A percentile compares a stretch with the other conserved stretches of the same genome.
These are phyloP conservation scores for Penicillium subrubescens DNA, from an alignment of 495 filamentous ascomycete species.

Conservation along the genomic window DNA sequence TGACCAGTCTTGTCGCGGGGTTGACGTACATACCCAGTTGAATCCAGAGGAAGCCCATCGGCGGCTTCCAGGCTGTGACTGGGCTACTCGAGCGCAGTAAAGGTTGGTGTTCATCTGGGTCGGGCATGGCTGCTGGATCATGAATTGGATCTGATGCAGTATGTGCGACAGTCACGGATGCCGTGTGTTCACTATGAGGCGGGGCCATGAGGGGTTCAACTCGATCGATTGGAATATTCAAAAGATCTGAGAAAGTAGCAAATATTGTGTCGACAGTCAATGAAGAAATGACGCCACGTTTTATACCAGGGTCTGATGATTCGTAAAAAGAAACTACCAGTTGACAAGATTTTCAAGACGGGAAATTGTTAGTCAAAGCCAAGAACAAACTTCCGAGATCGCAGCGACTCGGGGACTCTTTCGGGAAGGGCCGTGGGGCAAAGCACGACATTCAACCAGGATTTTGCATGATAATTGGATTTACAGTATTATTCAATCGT, in stretches of 20 bases:
- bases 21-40: constrained; percentile 39
- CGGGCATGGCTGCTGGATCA: constrained; percentile 6
- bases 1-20: not conserved
- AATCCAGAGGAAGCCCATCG: constrained; percentile 47
- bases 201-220: not conserved
- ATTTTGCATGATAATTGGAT: constrained; percentile 10
- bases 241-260: not conserved
- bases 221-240: not conserved
- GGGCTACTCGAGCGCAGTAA: constrained; percentile 36
- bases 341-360: not conserved
- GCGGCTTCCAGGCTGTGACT: constrained; percentile 38
- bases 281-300: not conserved
- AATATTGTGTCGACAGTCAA: not conserved
- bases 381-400: not conserved
- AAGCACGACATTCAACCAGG: constrained; percentile 28
- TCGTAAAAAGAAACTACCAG: no score
- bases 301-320: not conserved
- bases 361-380: not conserved
- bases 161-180: not conserved
- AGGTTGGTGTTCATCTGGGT: constrained; percentile 36
- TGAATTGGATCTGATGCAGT: not conserved
- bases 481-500: not conserved
- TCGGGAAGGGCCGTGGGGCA: constrained; percentile 15
- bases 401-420: constrained; percentile 25
- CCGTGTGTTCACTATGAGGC: not conserved